Percentiles rank a stretch among this genome's conserved stretches.
These are phyloP conservation scores for Candida sanyaensis DNA, from an alignment of 1,139 yeast species.

Conservation along the genomic window DNA sequence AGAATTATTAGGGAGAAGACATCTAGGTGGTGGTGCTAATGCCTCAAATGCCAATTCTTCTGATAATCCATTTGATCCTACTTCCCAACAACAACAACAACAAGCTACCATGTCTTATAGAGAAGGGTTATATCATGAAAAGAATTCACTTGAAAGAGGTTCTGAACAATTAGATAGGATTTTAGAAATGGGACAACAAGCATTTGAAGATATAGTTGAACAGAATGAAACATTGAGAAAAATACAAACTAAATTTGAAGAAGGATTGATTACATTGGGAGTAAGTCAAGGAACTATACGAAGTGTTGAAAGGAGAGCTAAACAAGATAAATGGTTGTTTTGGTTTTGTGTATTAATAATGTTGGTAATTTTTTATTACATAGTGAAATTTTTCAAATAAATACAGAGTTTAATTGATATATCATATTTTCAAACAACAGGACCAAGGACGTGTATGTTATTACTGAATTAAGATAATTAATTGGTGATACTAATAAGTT, in stretches of 20 bases:
- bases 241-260: conserved; percentile 65
- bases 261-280: conserved; percentile 78
- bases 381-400: conserved; percentile 64
- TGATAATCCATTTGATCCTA: conserved; percentile 63
- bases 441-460: no score
- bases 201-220: conserved; percentile 82
- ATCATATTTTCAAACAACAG: no score
- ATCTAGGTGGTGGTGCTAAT: conserved; percentile 8
- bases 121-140: conserved; percentile 73
- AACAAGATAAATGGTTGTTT: conserved; percentile 85
- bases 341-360: conserved; percentile 71
- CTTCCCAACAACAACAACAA: conserved; percentile 19
- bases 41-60: conserved; percentile 22
- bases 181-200: conserved; percentile 83
- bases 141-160: conserved; percentile 65
- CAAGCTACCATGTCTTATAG: conserved; percentile 43
- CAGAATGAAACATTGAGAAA: conserved; percentile 73
- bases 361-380: conserved; percentile 68
- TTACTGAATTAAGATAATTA: no score
- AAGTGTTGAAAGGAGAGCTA: conserved; percentile 80
- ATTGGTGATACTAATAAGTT: no score
- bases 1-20: conserved; percentile 63
- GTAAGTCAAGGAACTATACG: conserved; percentile 85
- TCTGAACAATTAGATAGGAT: conserved; percentile 86
- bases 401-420: no score